Evolutionary conservation across 306 rosid species (phyloP).

Genomic region (Abrus precatorius): DNA sequence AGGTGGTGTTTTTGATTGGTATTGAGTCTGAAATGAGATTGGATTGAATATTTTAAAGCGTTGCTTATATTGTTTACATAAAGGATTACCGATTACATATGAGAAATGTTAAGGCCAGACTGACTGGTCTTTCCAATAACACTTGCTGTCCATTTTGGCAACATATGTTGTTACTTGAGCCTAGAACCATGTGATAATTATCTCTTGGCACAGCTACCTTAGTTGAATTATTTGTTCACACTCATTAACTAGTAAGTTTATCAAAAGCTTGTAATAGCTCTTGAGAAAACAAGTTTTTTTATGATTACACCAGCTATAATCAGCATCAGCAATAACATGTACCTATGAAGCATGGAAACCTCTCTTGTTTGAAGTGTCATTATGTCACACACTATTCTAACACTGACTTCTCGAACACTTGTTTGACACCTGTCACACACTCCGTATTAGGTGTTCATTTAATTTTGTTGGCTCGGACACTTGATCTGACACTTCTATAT

Average conservation of each 20-base stretch:
- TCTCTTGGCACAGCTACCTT: not conserved
- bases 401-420: too few species aligned
- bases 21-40: conserved; percentile 5
- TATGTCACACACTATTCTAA: too few species aligned
- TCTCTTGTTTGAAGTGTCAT: not conserved
- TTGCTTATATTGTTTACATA: not conserved
- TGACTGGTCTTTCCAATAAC: not conserved
- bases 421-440: too few species aligned
- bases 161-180: conserved; percentile 3
- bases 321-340: not conserved
- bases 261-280: not conserved
- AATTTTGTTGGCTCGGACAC: too few species aligned
- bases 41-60: not conserved
- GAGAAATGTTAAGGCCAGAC: not conserved
- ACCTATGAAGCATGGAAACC: not conserved
- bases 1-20: not conserved
- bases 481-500: too few species aligned
- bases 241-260: too few species aligned
- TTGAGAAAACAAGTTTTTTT: not conserved
- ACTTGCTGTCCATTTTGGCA: not conserved
- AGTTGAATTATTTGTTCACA: not conserved
- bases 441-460: too few species aligned
- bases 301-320: not conserved
- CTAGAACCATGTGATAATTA: not conserved
- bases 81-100: not conserved